These are phyloP conservation scores for Hyparrhenia diplandra DNA, from an alignment of 176 grass and related monocot genomes.

Conservation along the genomic window DNA sequence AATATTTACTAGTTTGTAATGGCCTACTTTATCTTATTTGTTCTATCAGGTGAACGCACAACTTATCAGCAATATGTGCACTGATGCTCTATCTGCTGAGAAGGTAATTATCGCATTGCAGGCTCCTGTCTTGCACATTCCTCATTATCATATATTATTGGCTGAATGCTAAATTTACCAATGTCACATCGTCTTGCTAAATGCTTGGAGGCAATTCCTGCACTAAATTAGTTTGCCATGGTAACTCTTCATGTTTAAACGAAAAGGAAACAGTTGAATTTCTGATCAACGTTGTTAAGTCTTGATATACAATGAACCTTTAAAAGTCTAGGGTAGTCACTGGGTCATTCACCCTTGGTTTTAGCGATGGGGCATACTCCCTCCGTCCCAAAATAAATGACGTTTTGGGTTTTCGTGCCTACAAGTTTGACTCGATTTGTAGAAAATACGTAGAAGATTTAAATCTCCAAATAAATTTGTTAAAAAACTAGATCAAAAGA, in stretches of 20 bases:
- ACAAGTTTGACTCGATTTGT: no score
- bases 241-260: background rate
- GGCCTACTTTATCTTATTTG: constrained; percentile 1
- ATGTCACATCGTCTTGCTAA: background rate
- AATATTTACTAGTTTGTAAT: background rate
- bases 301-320: background rate
- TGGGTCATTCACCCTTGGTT: background rate
- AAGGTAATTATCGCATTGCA: constrained; percentile 58
- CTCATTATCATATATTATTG: constrained; percentile 5
- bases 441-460: no score
- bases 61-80: constrained; percentile 97
- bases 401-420: no score
- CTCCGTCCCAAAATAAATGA: background rate
- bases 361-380: background rate
- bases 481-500: no score
- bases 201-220: background rate
- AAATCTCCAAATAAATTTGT: no score
- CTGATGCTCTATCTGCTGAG: constrained; percentile 94
- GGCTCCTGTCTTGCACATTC: background rate
- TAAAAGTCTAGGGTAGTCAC: background rate
- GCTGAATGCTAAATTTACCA: background rate
- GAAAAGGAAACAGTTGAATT: background rate
- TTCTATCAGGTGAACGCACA: constrained; percentile 89
- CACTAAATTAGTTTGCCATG: background rate
- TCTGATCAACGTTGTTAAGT: background rate